These are phyloP conservation scores for Candida ficus DNA, from an alignment of 805 yeast genomes.

Conservation along the genomic window DNA sequence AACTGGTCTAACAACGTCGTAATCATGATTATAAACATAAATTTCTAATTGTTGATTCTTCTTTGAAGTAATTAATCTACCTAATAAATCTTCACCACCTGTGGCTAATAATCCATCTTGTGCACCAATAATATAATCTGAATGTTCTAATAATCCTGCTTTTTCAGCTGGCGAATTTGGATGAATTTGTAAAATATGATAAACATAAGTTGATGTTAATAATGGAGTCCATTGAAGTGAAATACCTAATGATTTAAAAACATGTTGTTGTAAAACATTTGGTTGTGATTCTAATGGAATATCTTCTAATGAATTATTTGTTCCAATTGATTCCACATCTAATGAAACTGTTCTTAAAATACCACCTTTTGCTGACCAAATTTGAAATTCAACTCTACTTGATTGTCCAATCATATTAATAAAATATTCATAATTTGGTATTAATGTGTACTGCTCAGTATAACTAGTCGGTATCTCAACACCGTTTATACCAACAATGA, in stretches of 20 bases:
- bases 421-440: slow-evolving; percentile 41
- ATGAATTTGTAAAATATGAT: slow-evolving; percentile 76
- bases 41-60: slow-evolving; percentile 43
- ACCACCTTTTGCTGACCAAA: slow-evolving; percentile 91
- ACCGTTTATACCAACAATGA: slow-evolving; percentile 73
- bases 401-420: slow-evolving; percentile 41
- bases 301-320: slow-evolving; percentile 24
- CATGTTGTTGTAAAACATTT: slow-evolving; percentile 25
- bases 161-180: slow-evolving; percentile 75
- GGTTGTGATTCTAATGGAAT: slow-evolving; percentile 15
- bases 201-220: slow-evolving; percentile 71
- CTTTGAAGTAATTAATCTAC: slow-evolving; percentile 56
- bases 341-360: slow-evolving; percentile 36
- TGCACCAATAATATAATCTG: slow-evolving; percentile 86
- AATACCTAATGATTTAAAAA: slow-evolving; percentile 54
- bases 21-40: slow-evolving; percentile 84
- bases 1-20: slow-evolving; percentile 81
- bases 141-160: slow-evolving; percentile 78
- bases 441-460: slow-evolving; percentile 28
- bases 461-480: slow-evolving; percentile 44
- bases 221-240: slow-evolving; percentile 75
- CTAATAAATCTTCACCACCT: slow-evolving; percentile 81
- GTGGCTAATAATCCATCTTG: slow-evolving; percentile 79
- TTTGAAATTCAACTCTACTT: slow-evolving; percentile 46
- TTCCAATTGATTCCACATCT: slow-evolving; percentile 25